These are phyloP conservation scores for Zymoseptoria pseudotritici DNA, from an alignment of 2,329 filamentous ascomycete genomes.

Conservation along the genomic window DNA sequence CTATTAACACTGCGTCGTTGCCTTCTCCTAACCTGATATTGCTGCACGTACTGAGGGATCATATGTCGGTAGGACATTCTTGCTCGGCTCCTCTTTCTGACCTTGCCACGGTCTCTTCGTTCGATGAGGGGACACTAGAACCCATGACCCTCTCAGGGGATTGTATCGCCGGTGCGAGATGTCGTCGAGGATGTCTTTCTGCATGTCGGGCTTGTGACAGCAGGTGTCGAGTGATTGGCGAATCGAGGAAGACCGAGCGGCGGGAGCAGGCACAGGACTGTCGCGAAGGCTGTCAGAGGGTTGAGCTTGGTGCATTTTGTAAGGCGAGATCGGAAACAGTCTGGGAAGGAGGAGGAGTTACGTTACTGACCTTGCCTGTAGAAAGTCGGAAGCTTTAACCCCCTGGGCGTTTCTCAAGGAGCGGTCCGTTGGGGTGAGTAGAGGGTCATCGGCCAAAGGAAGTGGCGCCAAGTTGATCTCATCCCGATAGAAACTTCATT, in stretches of 20 bases:
- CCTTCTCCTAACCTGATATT: background rate
- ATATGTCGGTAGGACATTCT: slow-evolving; percentile 60
- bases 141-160: slow-evolving; percentile 79
- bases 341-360: background rate
- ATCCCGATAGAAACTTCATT: background rate
- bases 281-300: slow-evolving; percentile 16
- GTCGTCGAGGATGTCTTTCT: slow-evolving; percentile 64
- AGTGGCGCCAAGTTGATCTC: background rate
- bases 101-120: slow-evolving; percentile 97
- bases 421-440: background rate
- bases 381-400: background rate
- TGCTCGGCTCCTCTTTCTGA: slow-evolving; percentile 41
- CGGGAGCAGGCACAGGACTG: slow-evolving; percentile 1
- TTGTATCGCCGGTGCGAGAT: slow-evolving; percentile 96
- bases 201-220: slow-evolving; percentile 30
- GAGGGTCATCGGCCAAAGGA: background rate
- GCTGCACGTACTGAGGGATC: slow-evolving; percentile 51
- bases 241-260: slow-evolving; percentile 14
- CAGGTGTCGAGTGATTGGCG: slow-evolving; percentile 5
- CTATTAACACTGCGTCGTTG: slow-evolving; percentile 8
- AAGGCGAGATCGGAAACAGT: background rate
- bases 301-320: slow-evolving; percentile 23
- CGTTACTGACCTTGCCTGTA: slow-evolving; percentile 3
- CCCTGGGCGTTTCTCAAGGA: background rate
- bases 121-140: slow-evolving; percentile 90